Base-by-base conservation (phyloP, 75 land plant genomes). In the Pinus taeda region DNA sequence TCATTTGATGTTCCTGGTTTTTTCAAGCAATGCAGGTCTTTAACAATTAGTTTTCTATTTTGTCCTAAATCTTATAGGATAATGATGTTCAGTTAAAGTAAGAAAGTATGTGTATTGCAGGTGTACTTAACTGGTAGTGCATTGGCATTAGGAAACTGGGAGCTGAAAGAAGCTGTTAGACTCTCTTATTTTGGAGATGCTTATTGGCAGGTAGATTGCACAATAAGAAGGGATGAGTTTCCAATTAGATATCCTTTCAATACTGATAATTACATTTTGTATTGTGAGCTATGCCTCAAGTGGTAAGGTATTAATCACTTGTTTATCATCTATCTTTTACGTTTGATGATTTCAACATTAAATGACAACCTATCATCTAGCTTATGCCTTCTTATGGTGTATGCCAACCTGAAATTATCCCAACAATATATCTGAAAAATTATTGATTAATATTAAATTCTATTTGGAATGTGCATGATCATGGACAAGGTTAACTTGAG, bases 221-320 rank as follows among this genome's bases (percentile, higher is more conserved):
- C 79, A 22, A 65, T 97, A 21, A 77, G n/a, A 22, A 91, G 75
- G 78, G 77, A 77, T 22, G 92, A 90, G 6, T 87, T 97, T 62
- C 95, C 99, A 37, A 57, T 97, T 58, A 90, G 83, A 88, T 97
- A 94, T 94, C 97, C 97, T 49, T 69, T 42, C 53, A 42, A 3
- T 42, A 8, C 22, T 42, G 42, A 21, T 11, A 69, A 45, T 42
- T 20, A 17, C n/a, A 42, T 20, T 7, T 69, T 65, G 20, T 15
- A 13, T 33, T 53, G 15, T 53, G 15, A 15, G 29, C 21, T 73
- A 24, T 53, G 59, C 30, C 20, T 73, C 26, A 53, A 29, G 29
- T 17, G 30, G 49, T 14, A 6, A 36, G 39, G n/a, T 67, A 20
- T 69, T 3, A 37, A 3, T 69, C 21, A 12, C 45, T 69, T 18